Percentiles rank a stretch among this genome's conserved stretches.
Evolutionary conservation across 768 basidiomycete species (phyloP).

Genomic region (Peribolospora baueri): DNA sequence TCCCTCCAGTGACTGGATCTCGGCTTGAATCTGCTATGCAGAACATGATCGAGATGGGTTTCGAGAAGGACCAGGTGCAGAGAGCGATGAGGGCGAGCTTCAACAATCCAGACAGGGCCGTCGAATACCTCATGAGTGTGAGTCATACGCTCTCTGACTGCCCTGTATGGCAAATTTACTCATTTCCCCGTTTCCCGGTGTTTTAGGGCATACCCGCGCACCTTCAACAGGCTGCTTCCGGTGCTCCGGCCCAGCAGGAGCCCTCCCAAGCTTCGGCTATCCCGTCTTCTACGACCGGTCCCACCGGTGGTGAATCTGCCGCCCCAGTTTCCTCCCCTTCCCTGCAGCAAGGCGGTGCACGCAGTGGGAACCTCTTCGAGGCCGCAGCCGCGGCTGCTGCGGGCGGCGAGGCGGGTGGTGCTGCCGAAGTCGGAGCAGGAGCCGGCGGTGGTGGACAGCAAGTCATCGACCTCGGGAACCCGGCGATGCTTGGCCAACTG

Average conservation of each 20-base stretch:
- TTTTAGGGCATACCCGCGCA: slow-evolving; percentile 55
- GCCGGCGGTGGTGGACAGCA: slow-evolving; percentile 21
- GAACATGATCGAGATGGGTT: slow-evolving; percentile 88
- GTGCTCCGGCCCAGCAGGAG: slow-evolving; percentile 17
- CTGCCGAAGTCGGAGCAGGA: slow-evolving; percentile 16
- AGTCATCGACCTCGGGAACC: slow-evolving; percentile 28
- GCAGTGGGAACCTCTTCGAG: slow-evolving; percentile 14
- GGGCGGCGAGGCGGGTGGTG: slow-evolving; percentile 22
- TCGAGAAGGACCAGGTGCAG: slow-evolving; percentile 55
- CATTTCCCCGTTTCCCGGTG: not conserved
- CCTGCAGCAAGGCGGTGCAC: slow-evolving; percentile 18
- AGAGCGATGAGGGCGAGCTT: slow-evolving; percentile 73
- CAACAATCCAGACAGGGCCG: slow-evolving; percentile 93
- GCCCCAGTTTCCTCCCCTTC: slow-evolving; percentile 13
- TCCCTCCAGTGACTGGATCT: slow-evolving; percentile 33
- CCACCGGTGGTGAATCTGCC: slow-evolving; percentile 22
- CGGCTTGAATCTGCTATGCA: slow-evolving; percentile 50
- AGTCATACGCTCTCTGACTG: slow-evolving; percentile 15
- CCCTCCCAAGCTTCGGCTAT: slow-evolving; percentile 5
- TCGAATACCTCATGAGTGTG: slow-evolving; percentile 90
- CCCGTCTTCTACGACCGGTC: slow-evolving; percentile 8
- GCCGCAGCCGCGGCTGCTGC: slow-evolving; percentile 16
- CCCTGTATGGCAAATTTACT: slow-evolving; percentile 3
- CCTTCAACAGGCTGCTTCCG: slow-evolving; percentile 26
- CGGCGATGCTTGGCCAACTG: slow-evolving; percentile 45